phyloP scores from a whole-genome alignment of 768 basidiomycete genomes.

The Lentinula detonsa region DNA sequence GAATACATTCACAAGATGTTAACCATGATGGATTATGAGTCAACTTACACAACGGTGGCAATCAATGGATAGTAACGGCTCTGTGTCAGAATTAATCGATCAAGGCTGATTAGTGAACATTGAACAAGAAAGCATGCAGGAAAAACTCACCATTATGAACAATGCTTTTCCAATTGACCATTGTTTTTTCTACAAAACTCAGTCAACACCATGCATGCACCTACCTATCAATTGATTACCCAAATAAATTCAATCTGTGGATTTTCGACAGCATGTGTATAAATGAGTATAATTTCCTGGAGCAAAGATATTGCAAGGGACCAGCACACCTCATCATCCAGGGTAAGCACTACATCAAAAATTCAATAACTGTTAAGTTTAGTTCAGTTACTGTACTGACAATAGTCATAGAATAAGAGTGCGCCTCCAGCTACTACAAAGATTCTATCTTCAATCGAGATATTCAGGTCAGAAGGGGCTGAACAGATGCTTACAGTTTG shows the following conservation, averaged over 20 bases:
- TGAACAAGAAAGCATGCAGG: not conserved
- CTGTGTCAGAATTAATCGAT: slow-evolving; percentile 18
- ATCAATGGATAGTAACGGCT: slow-evolving; percentile 53
- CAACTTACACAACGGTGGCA: slow-evolving; percentile 41
- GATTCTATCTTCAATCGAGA: not conserved
- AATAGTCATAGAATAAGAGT: not conserved
- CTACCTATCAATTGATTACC: slow-evolving; percentile 24
- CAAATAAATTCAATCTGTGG: slow-evolving; percentile 47
- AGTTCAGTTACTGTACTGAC: not conserved
- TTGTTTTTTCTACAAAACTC: slow-evolving; percentile 32
- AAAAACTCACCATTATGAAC: slow-evolving; percentile 42
- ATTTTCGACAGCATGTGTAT: not conserved
- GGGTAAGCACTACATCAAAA: not conserved
- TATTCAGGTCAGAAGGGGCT: not conserved
- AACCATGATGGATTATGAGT: not conserved
- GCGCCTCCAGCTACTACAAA: not conserved
- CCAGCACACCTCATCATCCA: not conserved
- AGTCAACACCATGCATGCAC: not conserved
- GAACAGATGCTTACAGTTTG: not conserved
- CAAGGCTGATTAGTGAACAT: too few relatives aligned
- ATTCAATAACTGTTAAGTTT: too few relatives aligned
- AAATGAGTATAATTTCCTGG: too few relatives aligned
- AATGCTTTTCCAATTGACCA: slow-evolving; percentile 51
- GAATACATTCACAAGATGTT: not conserved
- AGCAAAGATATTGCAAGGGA: not conserved